Evolutionary conservation across 164 flowering plant genomes (phyloP).

Genomic region (Buxus sempervirens): DNA sequence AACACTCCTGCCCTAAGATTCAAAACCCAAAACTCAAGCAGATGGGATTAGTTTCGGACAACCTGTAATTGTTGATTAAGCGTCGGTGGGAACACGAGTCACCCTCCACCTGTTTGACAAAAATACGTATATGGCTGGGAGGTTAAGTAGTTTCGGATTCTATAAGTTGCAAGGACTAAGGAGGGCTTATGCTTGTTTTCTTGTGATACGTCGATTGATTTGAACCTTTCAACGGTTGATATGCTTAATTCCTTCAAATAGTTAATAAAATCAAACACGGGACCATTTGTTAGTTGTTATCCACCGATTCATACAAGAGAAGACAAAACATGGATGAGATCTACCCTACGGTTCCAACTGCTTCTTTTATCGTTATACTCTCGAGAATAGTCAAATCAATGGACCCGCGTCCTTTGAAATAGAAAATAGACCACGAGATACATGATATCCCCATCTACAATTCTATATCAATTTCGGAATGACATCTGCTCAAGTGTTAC

Average conservation of each 20-base stretch:
- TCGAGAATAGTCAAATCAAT: not conserved
- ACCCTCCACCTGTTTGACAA: slow-evolving; percentile 1
- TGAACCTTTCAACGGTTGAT: not conserved
- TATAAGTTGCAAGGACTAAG: not conserved
- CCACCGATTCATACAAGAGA: not conserved
- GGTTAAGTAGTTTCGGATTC: not conserved
- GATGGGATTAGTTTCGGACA: too few relatives aligned
- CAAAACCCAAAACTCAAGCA: too few relatives aligned
- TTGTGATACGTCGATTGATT: not conserved
- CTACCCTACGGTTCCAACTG: not conserved
- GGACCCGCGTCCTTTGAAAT: not conserved
- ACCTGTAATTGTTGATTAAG: too few relatives aligned
- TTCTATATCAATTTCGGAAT: too few relatives aligned
- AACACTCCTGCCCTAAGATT: too few relatives aligned
- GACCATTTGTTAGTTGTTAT: not conserved
- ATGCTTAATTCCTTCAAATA: not conserved
- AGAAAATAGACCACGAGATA: not conserved
- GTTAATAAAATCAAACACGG: not conserved
- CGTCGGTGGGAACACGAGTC: not conserved
- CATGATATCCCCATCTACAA: not conserved
- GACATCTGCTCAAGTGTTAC: too few relatives aligned
- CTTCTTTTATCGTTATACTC: not conserved
- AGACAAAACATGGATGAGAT: not conserved
- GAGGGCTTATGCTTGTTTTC: not conserved
- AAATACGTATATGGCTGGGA: not conserved